A percentile compares a stretch with the other conserved stretches of the same genome.
Conservation (phyloP, 192 early-diverging fungal genomes). For the Coemansia sp. region DNA sequence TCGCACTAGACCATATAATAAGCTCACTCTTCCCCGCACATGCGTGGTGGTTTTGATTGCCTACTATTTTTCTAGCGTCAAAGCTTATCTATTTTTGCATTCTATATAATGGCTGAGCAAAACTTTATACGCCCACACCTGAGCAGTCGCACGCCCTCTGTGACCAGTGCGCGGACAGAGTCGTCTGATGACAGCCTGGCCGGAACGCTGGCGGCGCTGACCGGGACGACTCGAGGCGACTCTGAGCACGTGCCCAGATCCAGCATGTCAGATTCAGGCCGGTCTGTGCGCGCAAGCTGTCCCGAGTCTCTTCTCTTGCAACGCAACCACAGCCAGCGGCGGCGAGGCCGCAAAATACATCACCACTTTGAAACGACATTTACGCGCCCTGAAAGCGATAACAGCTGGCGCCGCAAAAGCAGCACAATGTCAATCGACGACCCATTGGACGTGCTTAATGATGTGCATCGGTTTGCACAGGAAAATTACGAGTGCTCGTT, state of each 20-base stretch:
- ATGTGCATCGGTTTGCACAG: conserved; percentile 24
- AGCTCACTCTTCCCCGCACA: neutral
- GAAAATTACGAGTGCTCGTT: conserved; percentile 49
- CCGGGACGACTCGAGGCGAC: neutral
- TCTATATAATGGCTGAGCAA: conserved; percentile 1
- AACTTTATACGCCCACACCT: neutral
- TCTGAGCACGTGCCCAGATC: neutral
- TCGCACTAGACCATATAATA: neutral
- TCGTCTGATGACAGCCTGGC: conserved; percentile 8
- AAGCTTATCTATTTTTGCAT: conserved; percentile 1
- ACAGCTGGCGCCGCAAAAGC: neutral
- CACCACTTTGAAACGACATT: neutral
- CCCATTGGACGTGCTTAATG: conserved; percentile 5
- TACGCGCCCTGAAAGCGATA: neutral
- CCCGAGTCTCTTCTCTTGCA: conserved; percentile 12
- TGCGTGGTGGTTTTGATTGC: neutral
- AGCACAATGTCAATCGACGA: conserved; percentile 3
- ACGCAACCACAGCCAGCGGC: conserved; percentile 12
- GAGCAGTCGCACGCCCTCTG: conserved; percentile 7
- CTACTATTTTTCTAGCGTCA: neutral
- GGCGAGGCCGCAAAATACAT: conserved; percentile 8
- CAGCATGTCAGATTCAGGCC: neutral
- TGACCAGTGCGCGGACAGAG: conserved; percentile 12
- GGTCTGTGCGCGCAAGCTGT: conserved; percentile 5
- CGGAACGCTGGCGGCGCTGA: neutral